Evolutionary conservation across 306 rosid genomes (phyloP).

Genomic region (Datisca glomerata): DNA sequence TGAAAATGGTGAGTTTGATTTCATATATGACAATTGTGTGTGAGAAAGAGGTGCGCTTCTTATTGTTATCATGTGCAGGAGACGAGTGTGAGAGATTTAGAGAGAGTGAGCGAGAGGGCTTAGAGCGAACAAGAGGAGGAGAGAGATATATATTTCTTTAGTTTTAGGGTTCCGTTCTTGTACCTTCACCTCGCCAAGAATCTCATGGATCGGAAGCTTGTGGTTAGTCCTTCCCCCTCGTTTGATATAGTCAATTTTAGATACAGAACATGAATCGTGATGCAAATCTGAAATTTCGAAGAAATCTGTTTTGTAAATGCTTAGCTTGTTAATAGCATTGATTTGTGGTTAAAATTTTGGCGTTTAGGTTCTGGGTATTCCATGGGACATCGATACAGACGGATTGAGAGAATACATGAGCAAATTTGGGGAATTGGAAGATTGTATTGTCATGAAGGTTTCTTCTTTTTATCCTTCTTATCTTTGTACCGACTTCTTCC

Average conservation of each 20-base stretch:
- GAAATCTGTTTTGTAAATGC: neutral
- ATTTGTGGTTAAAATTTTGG: neutral
- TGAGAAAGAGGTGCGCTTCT: conserved; percentile 77
- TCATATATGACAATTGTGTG: conserved; percentile 52
- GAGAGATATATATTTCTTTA: conserved; percentile 23
- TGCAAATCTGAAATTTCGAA: too few relatives aligned
- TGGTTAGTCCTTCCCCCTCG: conserved; percentile 35
- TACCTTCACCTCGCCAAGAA: conserved; percentile 4
- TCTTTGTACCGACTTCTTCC: neutral
- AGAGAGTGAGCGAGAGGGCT: conserved; percentile 56
- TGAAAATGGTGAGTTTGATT: conserved; percentile 42
- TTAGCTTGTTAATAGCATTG: neutral
- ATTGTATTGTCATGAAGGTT: conserved; percentile 88
- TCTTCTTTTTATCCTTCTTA: neutral
- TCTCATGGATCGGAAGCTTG: conserved; percentile 83
- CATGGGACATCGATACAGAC: conserved; percentile 79
- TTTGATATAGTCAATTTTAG: neutral
- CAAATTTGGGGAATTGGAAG: conserved; percentile 80
- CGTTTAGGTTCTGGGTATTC: conserved; percentile 62
- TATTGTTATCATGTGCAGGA: conserved; percentile 71
- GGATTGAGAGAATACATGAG: conserved; percentile 70
- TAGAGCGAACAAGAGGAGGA: conserved; percentile 28
- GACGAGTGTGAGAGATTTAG: conserved; percentile 78
- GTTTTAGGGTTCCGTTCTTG: conserved; percentile 27
- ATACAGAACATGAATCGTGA: too few relatives aligned